These are phyloP conservation scores for Trichoderma pleuroti DNA, from an alignment of 2,329 filamentous ascomycete genomes.

Conservation along the genomic window DNA sequence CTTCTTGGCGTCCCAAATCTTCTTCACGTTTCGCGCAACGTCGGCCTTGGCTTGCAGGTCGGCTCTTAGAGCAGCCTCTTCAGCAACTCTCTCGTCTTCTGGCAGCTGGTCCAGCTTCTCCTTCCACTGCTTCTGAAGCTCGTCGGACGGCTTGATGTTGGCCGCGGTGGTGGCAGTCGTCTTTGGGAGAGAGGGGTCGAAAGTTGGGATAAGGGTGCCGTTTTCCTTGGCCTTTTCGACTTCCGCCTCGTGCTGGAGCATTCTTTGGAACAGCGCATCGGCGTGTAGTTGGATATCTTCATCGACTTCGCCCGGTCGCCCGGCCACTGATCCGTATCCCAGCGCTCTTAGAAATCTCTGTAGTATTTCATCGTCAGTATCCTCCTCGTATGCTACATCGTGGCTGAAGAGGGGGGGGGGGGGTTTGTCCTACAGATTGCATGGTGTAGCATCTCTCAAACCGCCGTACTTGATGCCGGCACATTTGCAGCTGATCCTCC, in stretches of 20 bases:
- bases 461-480: constrained; percentile 67
- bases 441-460: constrained; percentile 88
- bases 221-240: constrained; percentile 66
- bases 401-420: background rate
- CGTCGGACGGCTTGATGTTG: constrained; percentile 36
- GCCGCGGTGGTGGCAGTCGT: constrained; percentile 25
- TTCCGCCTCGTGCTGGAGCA: constrained; percentile 75
- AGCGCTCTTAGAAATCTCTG: constrained; percentile 85
- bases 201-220: constrained; percentile 55
- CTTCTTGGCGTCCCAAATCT: constrained; percentile 54
- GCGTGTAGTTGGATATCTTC: constrained; percentile 95
- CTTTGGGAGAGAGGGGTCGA: constrained; percentile 53
- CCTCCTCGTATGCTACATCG: background rate
- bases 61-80: constrained; percentile 61
- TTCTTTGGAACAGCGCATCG: constrained; percentile 81
- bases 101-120: constrained; percentile 56
- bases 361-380: background rate
- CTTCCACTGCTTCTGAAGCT: constrained; percentile 50
- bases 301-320: constrained; percentile 64
- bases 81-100: constrained; percentile 55
- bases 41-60: constrained; percentile 60
- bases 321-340: constrained; percentile 72
- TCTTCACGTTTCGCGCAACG: constrained; percentile 54
- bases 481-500: constrained; percentile 72
- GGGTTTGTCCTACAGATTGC: constrained; percentile 61